Percentiles rank a stretch among this genome's conserved stretches.
phyloP scores from a whole-genome alignment of 805 yeast genomes.

The Candida silvicultrix region DNA sequence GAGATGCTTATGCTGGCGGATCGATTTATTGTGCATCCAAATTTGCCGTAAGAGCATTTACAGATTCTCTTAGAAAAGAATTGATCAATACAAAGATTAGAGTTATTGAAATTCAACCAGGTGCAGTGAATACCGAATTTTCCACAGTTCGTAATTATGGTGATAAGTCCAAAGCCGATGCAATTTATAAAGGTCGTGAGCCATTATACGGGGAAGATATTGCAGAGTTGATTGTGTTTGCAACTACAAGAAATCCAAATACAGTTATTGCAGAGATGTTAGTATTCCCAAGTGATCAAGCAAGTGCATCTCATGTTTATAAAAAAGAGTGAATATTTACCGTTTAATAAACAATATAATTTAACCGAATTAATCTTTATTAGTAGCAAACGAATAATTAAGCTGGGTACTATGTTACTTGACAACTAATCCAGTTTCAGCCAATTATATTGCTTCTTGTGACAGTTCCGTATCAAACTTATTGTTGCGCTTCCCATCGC shows the following conservation, averaged over 20 bases:
- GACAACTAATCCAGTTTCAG: not conserved
- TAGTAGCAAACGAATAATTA: no score
- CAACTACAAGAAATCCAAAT: conserved; percentile 49
- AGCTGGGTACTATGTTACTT: no score
- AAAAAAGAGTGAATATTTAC: conserved; percentile 24
- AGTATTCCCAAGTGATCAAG: conserved; percentile 84
- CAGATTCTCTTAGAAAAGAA: conserved; percentile 70
- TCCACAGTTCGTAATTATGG: conserved; percentile 56
- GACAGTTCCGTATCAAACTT: not conserved
- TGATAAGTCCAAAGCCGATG: conserved; percentile 45
- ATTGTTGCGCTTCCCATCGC: not conserved
- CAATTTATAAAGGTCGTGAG: conserved; percentile 47
- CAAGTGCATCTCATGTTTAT: conserved; percentile 62
- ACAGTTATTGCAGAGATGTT: conserved; percentile 69
- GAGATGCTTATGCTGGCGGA: conserved; percentile 76
- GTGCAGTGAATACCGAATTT: conserved; percentile 65
- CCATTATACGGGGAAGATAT: conserved; percentile 55
- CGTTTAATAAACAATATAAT: no score
- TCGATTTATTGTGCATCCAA: conserved; percentile 73
- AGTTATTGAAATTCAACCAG: conserved; percentile 63
- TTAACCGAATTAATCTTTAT: no score
- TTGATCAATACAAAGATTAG: conserved; percentile 62
- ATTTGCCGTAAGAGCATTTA: conserved; percentile 65
- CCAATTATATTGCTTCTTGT: not conserved
- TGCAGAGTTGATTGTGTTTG: conserved; percentile 55